Conservation (phyloP, 1,139 yeast genomes). For the Pichia sp. region DNA sequence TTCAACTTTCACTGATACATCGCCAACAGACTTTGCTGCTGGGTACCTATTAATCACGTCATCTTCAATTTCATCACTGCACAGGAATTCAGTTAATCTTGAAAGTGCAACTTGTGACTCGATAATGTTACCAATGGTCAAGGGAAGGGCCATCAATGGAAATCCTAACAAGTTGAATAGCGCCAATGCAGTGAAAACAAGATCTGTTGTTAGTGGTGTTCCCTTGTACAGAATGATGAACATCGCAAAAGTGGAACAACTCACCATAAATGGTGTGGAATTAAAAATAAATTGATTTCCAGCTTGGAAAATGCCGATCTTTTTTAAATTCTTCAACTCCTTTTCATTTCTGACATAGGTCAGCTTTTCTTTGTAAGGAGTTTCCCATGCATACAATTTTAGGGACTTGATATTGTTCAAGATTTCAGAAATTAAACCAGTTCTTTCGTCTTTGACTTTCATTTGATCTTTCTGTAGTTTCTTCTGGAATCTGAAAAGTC, state of each 20-base stretch:
- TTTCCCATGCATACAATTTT: constrained; percentile 94
- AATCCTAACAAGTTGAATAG: constrained; percentile 79
- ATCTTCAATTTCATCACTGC: constrained; percentile 73
- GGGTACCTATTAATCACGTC: constrained; percentile 68
- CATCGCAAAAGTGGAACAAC: constrained; percentile 85
- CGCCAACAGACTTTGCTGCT: constrained; percentile 53
- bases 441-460: constrained; percentile 63
- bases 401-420: constrained; percentile 87
- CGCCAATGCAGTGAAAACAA: constrained; percentile 92
- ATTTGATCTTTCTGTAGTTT: constrained; percentile 71
- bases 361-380: constrained; percentile 70
- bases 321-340: constrained; percentile 74
- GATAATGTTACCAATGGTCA: constrained; percentile 77
- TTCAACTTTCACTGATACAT: constrained; percentile 61
- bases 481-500: constrained; percentile 70
- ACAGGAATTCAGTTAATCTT: constrained; percentile 70
- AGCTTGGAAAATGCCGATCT: constrained; percentile 76
- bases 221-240: constrained; percentile 61
- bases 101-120: constrained; percentile 87
- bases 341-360: constrained; percentile 81
- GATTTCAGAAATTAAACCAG: constrained; percentile 77
- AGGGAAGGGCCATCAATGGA: constrained; percentile 93
- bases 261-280: constrained; percentile 85
- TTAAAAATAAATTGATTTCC: constrained; percentile 74
- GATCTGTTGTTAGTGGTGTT: constrained; percentile 76